Evolutionary conservation across 495 filamentous ascomycete species (phyloP).

Genomic region (Talaromyces ruber): DNA sequence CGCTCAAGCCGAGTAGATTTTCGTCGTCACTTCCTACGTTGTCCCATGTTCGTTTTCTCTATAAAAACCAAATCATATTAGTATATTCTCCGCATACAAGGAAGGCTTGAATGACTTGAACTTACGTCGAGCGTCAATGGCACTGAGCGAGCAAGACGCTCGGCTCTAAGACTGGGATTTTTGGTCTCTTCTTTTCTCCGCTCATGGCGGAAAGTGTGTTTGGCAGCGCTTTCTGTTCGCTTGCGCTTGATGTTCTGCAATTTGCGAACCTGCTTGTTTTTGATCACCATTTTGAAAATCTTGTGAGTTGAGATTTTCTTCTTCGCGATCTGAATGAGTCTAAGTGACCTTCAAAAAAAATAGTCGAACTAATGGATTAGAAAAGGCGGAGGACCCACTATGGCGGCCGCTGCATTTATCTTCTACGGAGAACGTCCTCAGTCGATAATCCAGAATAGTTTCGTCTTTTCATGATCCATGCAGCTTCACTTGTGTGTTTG

Average conservation of each 20-base stretch:
- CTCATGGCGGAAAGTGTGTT: slow-evolving; percentile 66
- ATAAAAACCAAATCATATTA: not conserved
- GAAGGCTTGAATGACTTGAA: not conserved
- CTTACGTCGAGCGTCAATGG: slow-evolving; percentile 66
- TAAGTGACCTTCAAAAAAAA: not conserved
- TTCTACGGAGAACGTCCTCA: too few species aligned
- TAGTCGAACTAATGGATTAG: not conserved
- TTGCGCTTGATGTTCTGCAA: slow-evolving; percentile 71
- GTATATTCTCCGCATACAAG: not conserved
- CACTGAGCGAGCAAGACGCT: slow-evolving; percentile 67
- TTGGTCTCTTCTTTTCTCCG: slow-evolving; percentile 77
- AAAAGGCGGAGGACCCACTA: not conserved
- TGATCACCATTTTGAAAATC: not conserved
- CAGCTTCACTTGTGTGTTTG: too few species aligned
- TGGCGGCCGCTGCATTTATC: too few species aligned
- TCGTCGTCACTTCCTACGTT: slow-evolving; percentile 67
- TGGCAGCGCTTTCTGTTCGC: slow-evolving; percentile 57
- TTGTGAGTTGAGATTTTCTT: not conserved
- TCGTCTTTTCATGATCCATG: too few species aligned
- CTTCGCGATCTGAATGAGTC: not conserved
- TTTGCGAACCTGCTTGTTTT: slow-evolving; percentile 71
- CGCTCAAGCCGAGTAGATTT: slow-evolving; percentile 58
- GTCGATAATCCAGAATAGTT: too few species aligned
- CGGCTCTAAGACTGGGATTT: slow-evolving; percentile 65
- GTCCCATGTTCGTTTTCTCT: slow-evolving; percentile 66